Base-by-base conservation (phyloP, 1,284 basidiomycete species). In the Butyriboletus appendiculatus region DNA sequence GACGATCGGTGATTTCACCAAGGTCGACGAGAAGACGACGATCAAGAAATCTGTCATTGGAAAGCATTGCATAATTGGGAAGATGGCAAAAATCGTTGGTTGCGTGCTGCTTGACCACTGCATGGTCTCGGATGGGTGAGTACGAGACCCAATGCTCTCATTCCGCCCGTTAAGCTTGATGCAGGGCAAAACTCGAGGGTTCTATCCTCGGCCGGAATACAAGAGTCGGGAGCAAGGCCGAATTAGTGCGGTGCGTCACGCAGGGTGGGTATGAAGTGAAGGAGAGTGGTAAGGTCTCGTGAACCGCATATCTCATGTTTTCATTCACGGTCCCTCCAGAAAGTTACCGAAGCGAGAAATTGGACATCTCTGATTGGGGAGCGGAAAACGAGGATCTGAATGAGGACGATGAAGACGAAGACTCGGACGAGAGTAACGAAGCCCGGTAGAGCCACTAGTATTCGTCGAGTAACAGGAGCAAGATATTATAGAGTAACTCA, bases 21-120 rank as follows among this genome's bases (percentile, higher is more conserved):
- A 85, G 48, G 79, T 99, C 7, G 89, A 87, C 7, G 96, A 98
- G 67, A 85, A 87, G 42, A 85, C 91, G 18, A 88, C 78, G 33
- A 87, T 99, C 71, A 98, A 97, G 72, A 88, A 89, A 60, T 91
- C 88, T 9, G 81, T 96, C 22, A 83, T 98, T 24, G 96, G 96
- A 6, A 82, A 88, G 56, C 93, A 96, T 65, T 96, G 94, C 63
- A 74, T 85, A 22, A 92, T 98, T 56, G 95, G 94, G 12, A 92
- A 87, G 67, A 89, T 89, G 74, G 89, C 83, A 30, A 94, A 89
- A 71, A 84, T 98, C 52, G 81, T 80, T 1, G 90, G 92, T n/a
- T 95, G 90, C 62, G 83, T 98, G 12, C 70, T 99, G 28, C 82
- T 97, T 69, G 96, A 98, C 66, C 92, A 94, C 64, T 96, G 94